Evolutionary conservation across 257 asterid species (phyloP).

Genomic region (Capsicum chinense): DNA sequence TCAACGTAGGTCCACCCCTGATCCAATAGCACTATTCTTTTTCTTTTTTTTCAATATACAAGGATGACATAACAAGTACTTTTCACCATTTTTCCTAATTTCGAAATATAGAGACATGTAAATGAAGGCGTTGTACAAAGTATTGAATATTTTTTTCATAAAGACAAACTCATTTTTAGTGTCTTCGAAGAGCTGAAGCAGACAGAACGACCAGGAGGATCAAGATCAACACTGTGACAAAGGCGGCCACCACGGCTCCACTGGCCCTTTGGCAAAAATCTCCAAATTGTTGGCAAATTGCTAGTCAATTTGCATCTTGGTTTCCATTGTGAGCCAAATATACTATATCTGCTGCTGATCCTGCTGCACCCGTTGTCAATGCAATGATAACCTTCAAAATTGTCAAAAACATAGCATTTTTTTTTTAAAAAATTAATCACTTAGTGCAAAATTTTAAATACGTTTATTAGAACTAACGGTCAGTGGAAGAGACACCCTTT

Average conservation of each 20-base stretch:
- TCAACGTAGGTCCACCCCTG: too few species aligned
- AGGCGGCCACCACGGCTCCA: constrained; percentile 62
- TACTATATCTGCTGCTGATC: constrained; percentile 69
- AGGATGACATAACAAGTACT: not conserved
- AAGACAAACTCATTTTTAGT: not conserved
- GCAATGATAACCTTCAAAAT: constrained; percentile 52
- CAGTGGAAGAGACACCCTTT: not conserved
- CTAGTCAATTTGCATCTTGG: constrained; percentile 61
- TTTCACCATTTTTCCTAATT: not conserved
- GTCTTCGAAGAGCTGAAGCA: constrained; percentile 57
- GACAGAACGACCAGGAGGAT: constrained; percentile 53
- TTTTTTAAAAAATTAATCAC: not conserved
- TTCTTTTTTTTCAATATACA: not conserved
- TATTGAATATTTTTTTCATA: not conserved
- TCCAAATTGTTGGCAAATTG: constrained; percentile 65
- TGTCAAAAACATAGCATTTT: constrained; percentile 16
- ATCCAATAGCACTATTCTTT: not conserved
- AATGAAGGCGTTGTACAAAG: not conserved
- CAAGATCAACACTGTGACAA: constrained; percentile 49
- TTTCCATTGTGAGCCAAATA: constrained; percentile 76
- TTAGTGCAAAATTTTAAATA: not conserved
- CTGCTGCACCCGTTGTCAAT: constrained; percentile 61
- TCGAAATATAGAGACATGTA: not conserved
- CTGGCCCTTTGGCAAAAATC: constrained; percentile 63
- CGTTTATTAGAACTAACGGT: not conserved